A percentile compares a stretch with the other conserved stretches of the same genome.
These are phyloP conservation scores for Pestalotiopsis sp. DNA, from an alignment of 2,329 filamentous ascomycete species.

Conservation along the genomic window DNA sequence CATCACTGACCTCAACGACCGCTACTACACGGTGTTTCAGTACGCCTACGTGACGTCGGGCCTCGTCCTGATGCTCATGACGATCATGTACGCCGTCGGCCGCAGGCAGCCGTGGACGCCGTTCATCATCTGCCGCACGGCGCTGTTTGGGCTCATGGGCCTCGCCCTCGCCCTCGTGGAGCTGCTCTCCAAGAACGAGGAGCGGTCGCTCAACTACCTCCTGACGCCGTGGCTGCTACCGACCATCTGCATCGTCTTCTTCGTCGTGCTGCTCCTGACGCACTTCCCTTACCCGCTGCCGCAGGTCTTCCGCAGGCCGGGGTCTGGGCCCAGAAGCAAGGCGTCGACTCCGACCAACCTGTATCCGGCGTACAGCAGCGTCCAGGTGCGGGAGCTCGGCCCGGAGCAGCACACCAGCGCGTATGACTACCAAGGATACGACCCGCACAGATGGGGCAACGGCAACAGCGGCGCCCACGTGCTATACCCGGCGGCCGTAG, in stretches of 20 bases:
- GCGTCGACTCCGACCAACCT: not conserved
- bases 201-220: conserved; percentile 17
- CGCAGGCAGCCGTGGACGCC: conserved; percentile 23
- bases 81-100: conserved; percentile 22
- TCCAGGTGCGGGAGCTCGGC: conserved; percentile 3
- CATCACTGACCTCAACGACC: not conserved
- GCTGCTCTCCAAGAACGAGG: conserved; percentile 19
- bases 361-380: not conserved
- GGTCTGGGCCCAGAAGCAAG: not conserved
- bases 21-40: conserved; percentile 5
- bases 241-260: conserved; percentile 26
- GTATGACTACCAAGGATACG: conserved; percentile 7
- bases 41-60: conserved; percentile 20
- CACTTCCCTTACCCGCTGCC: not conserved
- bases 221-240: conserved; percentile 28
- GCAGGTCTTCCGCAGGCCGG: not conserved
- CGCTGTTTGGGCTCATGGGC: conserved; percentile 23
- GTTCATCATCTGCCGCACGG: conserved; percentile 24
- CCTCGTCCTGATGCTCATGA: conserved; percentile 26
- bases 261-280: conserved; percentile 23
- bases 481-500: not conserved
- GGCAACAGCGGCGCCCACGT: not conserved
- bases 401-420: not conserved
- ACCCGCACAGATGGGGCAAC: conserved; percentile 3
- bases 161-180: conserved; percentile 24